Evolutionary conservation across 768 basidiomycete species (phyloP), one percentile per base, ranked within the genome.

Genomic region (Amyloporia xantha): DNA sequence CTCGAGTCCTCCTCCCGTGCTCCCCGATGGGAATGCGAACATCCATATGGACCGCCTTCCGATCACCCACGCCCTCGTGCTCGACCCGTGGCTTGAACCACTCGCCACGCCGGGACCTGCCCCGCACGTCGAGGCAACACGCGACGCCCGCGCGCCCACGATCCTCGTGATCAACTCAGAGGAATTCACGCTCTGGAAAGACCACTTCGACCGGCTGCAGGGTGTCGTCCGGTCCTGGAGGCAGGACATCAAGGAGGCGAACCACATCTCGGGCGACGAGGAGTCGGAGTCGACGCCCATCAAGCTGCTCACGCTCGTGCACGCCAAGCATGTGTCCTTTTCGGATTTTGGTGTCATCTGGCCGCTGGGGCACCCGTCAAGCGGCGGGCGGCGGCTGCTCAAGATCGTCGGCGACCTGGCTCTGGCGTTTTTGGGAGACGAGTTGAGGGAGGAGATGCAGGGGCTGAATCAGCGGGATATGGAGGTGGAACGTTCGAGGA

Each of bases 41-140:
- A 4, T 19, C 6, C 42, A 38, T 12, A 68, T 74, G 49, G 39
- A 59, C 11, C 60, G 57, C 2, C 70, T 91, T 47, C 82, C 82
- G 0, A 66, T 86, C 43, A 64, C 68, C 5, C 75, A 77, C 41
- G 78, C 75, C 7, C 60, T 92, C 19, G 70, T 84, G 19, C 73
- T 89, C 15, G 91, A 93, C 65, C 91, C 91, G 17, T 92, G 91
- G 90, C 66, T 91, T 6, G 87, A 91, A 48, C 86, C 89, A 15
- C 59, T 90, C 20, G 74, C 82, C 5, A 62, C 71, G 33, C 85
- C 79, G 25, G 81, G 79, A 3, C 81, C 69, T 0, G 49, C 45
- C 1, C 69, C 63, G 15, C 37, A 48, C 11, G 25, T 42, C 23
- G 50, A 51, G 39, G 33, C 47, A 2, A 42, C 61, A 19, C 17